A percentile compares a stretch with the other conserved stretches of the same genome.
Conservation (phyloP, 2,329 filamentous ascomycete species). For the Phoma herbarum region DNA sequence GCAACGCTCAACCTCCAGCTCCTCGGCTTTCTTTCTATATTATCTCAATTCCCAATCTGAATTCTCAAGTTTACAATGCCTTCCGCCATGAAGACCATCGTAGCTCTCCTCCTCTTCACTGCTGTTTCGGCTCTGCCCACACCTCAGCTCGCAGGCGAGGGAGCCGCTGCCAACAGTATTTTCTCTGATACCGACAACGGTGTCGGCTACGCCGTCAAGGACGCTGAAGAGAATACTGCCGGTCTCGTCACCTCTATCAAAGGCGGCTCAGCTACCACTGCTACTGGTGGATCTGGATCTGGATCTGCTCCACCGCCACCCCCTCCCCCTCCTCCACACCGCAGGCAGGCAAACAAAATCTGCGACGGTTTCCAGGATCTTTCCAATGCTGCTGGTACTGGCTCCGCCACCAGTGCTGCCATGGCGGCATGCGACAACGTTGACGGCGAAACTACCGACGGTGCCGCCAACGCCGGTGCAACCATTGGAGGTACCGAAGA, state of each 20-base stretch:
- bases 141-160: constrained; percentile 15
- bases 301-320: not conserved
- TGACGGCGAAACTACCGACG: constrained; percentile 7
- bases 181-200: constrained; percentile 11
- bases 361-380: constrained; percentile 5
- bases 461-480: constrained; percentile 8
- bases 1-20: not conserved
- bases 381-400: constrained; percentile 2
- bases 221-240: constrained; percentile 10
- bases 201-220: constrained; percentile 8
- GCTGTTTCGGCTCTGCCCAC: not conserved
- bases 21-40: not conserved
- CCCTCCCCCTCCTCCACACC: not conserved
- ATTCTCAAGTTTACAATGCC: not conserved
- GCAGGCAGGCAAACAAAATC: constrained; percentile 13
- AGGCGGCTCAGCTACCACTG: not conserved
- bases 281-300: not conserved
- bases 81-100: not conserved
- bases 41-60: not conserved
- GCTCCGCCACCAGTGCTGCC: not conserved
- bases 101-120: constrained; percentile 4
- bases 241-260: not conserved
- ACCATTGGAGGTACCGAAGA: not conserved
- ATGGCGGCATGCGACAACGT: not conserved
- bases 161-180: constrained; percentile 4